Evolutionary conservation across 139 green algal species (phyloP), one percentile per base, ranked within the genome.

Genomic region (Micractinium conductrix): DNA sequence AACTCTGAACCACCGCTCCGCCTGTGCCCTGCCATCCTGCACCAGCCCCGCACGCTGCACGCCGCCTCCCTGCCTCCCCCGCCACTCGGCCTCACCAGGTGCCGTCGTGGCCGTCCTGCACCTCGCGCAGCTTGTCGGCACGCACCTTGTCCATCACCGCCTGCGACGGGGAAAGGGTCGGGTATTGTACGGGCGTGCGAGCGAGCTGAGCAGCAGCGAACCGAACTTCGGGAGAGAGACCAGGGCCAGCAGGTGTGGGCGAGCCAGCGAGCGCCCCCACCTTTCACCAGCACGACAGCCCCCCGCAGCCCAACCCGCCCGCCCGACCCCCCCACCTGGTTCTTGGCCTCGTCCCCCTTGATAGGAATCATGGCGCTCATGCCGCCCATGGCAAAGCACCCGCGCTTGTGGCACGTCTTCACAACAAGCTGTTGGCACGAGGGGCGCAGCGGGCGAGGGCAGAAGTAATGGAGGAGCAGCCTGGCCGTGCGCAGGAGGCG

Each of bases 291-390:
- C n/a, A n/a, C n/a, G n/a, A n/a, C n/a, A n/a, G n/a, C n/a, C n/a
- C n/a, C n/a, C n/a, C n/a, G n/a, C n/a, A n/a, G n/a, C n/a, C n/a
- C n/a, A n/a, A n/a, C n/a, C n/a, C n/a, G n/a, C n/a, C n/a, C n/a
- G n/a, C n/a, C n/a, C n/a, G n/a, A n/a, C n/a, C 19, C 44, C 10
- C 79, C 24, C 68, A 79, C 82, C 33, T 87, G 70, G 88, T 98
- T 98, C 45, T 86, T 88, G 10, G 90, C 88, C 17, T 90, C 67
- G 80, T 98, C 86, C 68, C 95, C 87, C 88, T 98, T 98, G 88
- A 98, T 96, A 78, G 95, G 95, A 71, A 98, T 98, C 85, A 95
- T 89, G 10, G 95, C 94, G 9, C 93, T 92, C 95, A 98, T 98
- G 78, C 95, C 95, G 35, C 95, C 95, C 92, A 98, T 98, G 48